A percentile compares a stretch with the other conserved stretches of the same genome.
Conservation (phyloP, 768 basidiomycete genomes). For the Auriscalpium microsporum region DNA sequence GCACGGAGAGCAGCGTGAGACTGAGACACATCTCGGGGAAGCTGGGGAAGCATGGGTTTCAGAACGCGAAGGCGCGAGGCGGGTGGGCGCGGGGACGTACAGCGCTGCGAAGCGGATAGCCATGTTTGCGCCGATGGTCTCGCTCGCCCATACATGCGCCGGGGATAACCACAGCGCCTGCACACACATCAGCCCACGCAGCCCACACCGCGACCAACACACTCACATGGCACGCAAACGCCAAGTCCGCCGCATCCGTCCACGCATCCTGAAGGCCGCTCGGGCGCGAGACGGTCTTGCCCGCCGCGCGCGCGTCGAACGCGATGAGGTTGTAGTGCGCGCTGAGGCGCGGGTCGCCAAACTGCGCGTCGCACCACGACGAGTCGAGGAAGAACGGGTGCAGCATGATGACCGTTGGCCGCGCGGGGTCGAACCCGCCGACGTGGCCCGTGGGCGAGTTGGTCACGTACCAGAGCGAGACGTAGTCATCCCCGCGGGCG, state of each 20-base stretch:
- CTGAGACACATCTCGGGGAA: slow-evolving; percentile 17
- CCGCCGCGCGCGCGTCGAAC: slow-evolving; percentile 20
- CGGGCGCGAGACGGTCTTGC: slow-evolving; percentile 13
- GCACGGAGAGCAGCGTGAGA: slow-evolving; percentile 10
- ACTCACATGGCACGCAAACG: slow-evolving; percentile 16
- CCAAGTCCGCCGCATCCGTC: slow-evolving; percentile 24
- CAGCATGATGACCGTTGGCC: slow-evolving; percentile 20
- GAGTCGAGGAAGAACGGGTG: slow-evolving; percentile 23
- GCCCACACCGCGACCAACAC: too few species aligned
- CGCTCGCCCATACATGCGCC: slow-evolving; percentile 20
- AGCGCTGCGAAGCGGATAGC: slow-evolving; percentile 18
- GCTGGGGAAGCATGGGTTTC: neutral
- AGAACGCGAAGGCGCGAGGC: neutral
- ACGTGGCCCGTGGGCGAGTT: slow-evolving; percentile 19
- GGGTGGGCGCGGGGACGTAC: slow-evolving; percentile 4
- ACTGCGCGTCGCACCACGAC: slow-evolving; percentile 19
- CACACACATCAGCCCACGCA: neutral
- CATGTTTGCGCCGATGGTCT: slow-evolving; percentile 17
- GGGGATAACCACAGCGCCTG: slow-evolving; percentile 20
- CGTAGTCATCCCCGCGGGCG: slow-evolving; percentile 14
- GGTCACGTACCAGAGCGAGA: slow-evolving; percentile 22
- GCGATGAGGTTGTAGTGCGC: slow-evolving; percentile 20
- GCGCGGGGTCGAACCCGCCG: slow-evolving; percentile 15
- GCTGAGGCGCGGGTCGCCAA: slow-evolving; percentile 19
- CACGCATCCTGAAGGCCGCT: slow-evolving; percentile 20